Base-by-base conservation (phyloP, 2,329 filamentous ascomycete genomes). In the Leptographium procerum region DNA sequence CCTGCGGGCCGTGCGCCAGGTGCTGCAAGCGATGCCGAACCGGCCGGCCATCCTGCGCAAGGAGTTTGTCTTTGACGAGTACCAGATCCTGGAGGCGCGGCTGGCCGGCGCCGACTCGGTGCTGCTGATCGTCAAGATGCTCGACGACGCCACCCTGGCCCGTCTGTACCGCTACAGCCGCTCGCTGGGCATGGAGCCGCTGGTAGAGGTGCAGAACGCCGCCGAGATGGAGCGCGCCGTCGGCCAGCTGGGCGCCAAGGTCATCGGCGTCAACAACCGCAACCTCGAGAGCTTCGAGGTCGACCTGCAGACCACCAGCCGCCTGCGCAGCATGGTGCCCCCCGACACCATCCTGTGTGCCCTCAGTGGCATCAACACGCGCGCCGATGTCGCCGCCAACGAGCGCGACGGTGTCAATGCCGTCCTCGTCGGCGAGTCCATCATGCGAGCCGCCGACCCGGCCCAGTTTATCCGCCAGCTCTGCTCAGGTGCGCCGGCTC, bases 61-160 rank as follows among this genome's bases (percentile, higher is more conserved):
- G 69, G 94, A 99, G 66, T 99, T 99, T 67, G 85, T 99, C 47
- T 99, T 97, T 67, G 91, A 97, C 52, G 91, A 97, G 70, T 99
- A 99, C 69, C 94, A 99, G 71, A 97, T 99, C 57, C 79, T 99
- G 8, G 94, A 99, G 72, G 94, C 91, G 31, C 82, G 95, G 53
- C 75, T 99, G 58, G 91, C 92, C 14, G 94, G 94, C 29, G 73
- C 72, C 2, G 72, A 99, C 71, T 96, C 92, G 0, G 87, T 99
- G 22, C 78, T 99, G 29, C 80, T 99, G 24, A 99, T 99, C 65
- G 94, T 99, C 56, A 99, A 99, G 77, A 99, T 99, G 94, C 82
- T 99, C 13, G 87, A 92, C 61, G 75, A 81, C 29, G 82, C 84
- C 31, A 78, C 88, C 4, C 78, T 99, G 34, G 84, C 84, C 60